These are phyloP conservation scores for Shiraia bambusicola DNA, from an alignment of 2,329 filamentous ascomycete genomes.

Conservation along the genomic window DNA sequence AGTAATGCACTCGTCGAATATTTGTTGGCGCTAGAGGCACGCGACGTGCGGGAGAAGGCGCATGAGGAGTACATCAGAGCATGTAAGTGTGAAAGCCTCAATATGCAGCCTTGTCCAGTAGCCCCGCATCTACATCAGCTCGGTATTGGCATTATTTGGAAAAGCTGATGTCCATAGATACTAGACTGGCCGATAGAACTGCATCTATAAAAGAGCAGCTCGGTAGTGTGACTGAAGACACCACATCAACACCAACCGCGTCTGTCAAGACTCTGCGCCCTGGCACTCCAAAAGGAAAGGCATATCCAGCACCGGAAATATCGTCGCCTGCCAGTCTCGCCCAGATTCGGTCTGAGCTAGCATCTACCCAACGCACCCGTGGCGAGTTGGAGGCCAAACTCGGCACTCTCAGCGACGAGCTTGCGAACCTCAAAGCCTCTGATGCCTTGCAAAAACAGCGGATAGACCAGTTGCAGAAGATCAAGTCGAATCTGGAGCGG, in stretches of 20 bases:
- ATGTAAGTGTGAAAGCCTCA: constrained; percentile 57
- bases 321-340: constrained; percentile 22
- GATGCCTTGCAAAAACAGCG: constrained; percentile 61
- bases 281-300: constrained; percentile 25
- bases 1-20: constrained; percentile 82
- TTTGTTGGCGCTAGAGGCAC: constrained; percentile 69
- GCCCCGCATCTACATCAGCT: too few relatives aligned
- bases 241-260: constrained; percentile 14
- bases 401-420: constrained; percentile 62
- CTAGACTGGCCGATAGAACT: constrained; percentile 50
- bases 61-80: constrained; percentile 72
- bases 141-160: background rate
- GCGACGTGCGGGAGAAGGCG: constrained; percentile 67
- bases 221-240: constrained; percentile 19
- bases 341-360: constrained; percentile 62
- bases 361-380: constrained; percentile 74
- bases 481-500: constrained; percentile 62
- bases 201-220: constrained; percentile 36
- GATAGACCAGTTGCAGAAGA: constrained; percentile 63
- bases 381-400: constrained; percentile 67
- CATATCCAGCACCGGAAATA: constrained; percentile 13
- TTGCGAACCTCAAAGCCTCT: constrained; percentile 63
- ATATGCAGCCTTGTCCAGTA: too few relatives aligned
- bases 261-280: constrained; percentile 24
- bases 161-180: constrained; percentile 38